phyloP scores from a whole-genome alignment of 1,284 basidiomycete species.

The Ceratobasidium sp. region DNA sequence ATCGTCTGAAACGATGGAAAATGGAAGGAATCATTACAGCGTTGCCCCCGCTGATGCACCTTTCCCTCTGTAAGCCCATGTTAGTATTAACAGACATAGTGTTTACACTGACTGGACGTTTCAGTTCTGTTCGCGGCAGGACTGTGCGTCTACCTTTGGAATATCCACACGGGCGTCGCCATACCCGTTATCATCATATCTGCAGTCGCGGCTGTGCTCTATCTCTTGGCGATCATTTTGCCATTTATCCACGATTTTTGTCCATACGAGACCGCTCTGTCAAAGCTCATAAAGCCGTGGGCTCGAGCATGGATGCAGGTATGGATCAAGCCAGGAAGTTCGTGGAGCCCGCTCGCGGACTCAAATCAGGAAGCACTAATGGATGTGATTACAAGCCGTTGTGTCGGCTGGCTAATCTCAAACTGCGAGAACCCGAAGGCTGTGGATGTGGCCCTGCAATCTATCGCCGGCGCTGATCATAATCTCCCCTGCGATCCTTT shows the following conservation, averaged over 20 bases:
- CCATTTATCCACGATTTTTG: too few relatives aligned
- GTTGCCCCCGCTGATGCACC: slow-evolving; percentile 22
- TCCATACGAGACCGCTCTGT: too few relatives aligned
- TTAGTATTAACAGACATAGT: background rate
- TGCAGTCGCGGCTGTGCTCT: too few relatives aligned
- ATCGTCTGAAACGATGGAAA: slow-evolving; percentile 29
- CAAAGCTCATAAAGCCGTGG: too few relatives aligned
- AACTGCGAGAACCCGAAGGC: background rate
- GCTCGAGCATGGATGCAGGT: too few relatives aligned
- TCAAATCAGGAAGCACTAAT: too few relatives aligned
- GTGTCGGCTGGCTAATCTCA: slow-evolving; percentile 18
- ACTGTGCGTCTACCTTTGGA: slow-evolving; percentile 22
- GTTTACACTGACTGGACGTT: background rate
- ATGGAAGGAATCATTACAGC: slow-evolving; percentile 4
- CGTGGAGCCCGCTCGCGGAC: too few relatives aligned
- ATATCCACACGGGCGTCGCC: background rate
- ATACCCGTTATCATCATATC: slow-evolving; percentile 5
- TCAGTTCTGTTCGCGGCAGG: slow-evolving; percentile 30
- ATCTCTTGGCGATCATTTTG: too few relatives aligned
- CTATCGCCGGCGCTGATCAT: slow-evolving; percentile 5
- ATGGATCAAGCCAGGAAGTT: too few relatives aligned
- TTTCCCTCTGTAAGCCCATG: background rate
- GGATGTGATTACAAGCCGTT: too few relatives aligned
- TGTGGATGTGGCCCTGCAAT: slow-evolving; percentile 18
- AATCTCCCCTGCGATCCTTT: background rate